phyloP scores from a whole-genome alignment of 768 basidiomycete species.

The Termitomyces sp. region DNA sequence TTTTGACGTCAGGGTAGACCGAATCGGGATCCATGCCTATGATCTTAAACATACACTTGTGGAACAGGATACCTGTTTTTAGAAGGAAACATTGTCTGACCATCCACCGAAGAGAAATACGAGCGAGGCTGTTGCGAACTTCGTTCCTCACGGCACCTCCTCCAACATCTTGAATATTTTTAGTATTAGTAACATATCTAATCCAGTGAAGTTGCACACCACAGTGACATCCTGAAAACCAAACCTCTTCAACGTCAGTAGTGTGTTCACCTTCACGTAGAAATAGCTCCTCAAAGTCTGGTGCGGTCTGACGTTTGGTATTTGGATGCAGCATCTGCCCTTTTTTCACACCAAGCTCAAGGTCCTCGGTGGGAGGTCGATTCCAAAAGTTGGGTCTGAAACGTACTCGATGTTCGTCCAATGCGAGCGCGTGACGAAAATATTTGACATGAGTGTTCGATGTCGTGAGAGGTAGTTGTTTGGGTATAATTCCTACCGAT shows the following conservation, averaged over 20 bases:
- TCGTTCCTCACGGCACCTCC: conserved; percentile 63
- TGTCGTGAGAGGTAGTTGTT: conserved; percentile 58
- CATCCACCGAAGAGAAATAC: conserved; percentile 77
- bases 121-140: conserved; percentile 52
- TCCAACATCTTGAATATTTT: conserved; percentile 52
- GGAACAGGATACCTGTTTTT: conserved; percentile 56
- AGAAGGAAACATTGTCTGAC: conserved; percentile 55
- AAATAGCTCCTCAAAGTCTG: conserved; percentile 36
- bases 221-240: conserved; percentile 74
- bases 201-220: conserved; percentile 34
- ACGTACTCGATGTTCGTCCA: conserved; percentile 64
- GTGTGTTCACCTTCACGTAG: conserved; percentile 22
- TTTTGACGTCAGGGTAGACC: conserved; percentile 38
- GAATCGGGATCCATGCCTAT: conserved; percentile 41
- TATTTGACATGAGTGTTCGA: conserved; percentile 53
- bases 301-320: conserved; percentile 22
- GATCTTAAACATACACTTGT: conserved; percentile 35
- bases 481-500: conserved; percentile 64
- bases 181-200: background rate
- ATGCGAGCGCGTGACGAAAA: conserved; percentile 67
- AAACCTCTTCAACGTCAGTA: conserved; percentile 72
- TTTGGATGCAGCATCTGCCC: conserved; percentile 39
- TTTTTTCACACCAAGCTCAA: conserved; percentile 37
- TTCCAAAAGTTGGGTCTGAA: conserved; percentile 47
- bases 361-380: conserved; percentile 33